These are phyloP conservation scores for Pestalotiopsis sp. DNA, from an alignment of 2,329 filamentous ascomycete genomes.

Conservation along the genomic window DNA sequence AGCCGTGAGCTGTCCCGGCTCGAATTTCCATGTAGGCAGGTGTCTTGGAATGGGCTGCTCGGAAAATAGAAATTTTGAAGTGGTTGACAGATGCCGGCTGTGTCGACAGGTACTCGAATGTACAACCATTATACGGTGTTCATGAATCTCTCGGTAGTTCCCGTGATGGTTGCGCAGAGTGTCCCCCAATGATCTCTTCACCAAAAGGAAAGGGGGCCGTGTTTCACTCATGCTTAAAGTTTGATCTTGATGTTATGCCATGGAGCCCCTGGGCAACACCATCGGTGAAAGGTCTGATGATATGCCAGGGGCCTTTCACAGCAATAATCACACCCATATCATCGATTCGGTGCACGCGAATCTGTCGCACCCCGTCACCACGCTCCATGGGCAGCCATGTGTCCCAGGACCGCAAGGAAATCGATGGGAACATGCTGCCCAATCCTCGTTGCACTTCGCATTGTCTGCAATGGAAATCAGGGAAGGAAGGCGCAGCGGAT, in stretches of 20 bases:
- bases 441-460: neutral
- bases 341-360: neutral
- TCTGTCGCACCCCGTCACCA: neutral
- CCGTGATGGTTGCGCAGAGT: no score
- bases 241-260: neutral
- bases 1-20: no score
- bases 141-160: no score
- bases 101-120: no score
- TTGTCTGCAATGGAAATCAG: neutral
- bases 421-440: neutral
- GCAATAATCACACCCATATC: neutral
- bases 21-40: no score
- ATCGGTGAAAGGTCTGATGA: neutral
- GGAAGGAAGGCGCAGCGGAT: neutral
- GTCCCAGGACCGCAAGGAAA: neutral
- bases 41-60: no score
- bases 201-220: neutral
- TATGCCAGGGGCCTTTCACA: neutral
- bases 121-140: no score
- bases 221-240: neutral
- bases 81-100: no score
- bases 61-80: no score
- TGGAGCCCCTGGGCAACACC: neutral
- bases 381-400: neutral
- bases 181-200: no score